phyloP scores from a whole-genome alignment of 2,329 filamentous ascomycete species.

The Hypoxylon sp. region DNA sequence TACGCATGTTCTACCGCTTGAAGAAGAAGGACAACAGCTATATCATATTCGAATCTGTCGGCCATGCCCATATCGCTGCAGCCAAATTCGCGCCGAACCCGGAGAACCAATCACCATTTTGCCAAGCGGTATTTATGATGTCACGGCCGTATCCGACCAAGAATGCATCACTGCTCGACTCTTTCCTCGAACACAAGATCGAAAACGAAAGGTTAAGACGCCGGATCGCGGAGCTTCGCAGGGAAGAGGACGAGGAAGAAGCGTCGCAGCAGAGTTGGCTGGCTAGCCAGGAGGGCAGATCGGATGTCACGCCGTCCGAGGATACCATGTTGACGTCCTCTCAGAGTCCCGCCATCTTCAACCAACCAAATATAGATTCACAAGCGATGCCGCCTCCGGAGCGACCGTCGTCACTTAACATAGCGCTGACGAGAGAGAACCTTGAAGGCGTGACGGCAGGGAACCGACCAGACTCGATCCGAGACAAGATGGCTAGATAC shows the following conservation, averaged over 20 bases:
- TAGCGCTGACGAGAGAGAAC: constrained; percentile 79
- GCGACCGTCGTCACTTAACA: constrained; percentile 67
- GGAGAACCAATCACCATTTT: constrained; percentile 72
- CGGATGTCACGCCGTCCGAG: constrained; percentile 62
- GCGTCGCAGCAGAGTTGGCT: constrained; percentile 68
- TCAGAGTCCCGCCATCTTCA: constrained; percentile 43
- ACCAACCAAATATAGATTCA: constrained; percentile 51
- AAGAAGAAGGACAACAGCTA: constrained; percentile 76
- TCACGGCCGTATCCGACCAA: constrained; percentile 88
- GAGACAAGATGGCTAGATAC: constrained; percentile 85
- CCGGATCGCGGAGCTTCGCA: constrained; percentile 83
- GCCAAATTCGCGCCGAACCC: constrained; percentile 70
- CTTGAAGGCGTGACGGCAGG: constrained; percentile 75
- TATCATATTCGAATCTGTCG: constrained; percentile 87
- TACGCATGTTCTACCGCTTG: constrained; percentile 89
- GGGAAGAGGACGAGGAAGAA: constrained; percentile 85
- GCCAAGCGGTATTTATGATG: constrained; percentile 93
- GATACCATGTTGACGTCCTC: constrained; percentile 50
- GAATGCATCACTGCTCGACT: constrained; percentile 85
- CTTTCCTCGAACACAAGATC: constrained; percentile 95
- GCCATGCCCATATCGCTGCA: constrained; percentile 85
- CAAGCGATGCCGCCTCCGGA: constrained; percentile 71
- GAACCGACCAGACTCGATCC: constrained; percentile 75
- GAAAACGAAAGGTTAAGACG: constrained; percentile 89
- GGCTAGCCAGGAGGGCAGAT: constrained; percentile 64